A percentile compares a stretch with the other conserved stretches of the same genome.
These are phyloP conservation scores for Crithidia brevicula DNA, from an alignment of 208 protist genomes.

Conservation along the genomic window DNA sequence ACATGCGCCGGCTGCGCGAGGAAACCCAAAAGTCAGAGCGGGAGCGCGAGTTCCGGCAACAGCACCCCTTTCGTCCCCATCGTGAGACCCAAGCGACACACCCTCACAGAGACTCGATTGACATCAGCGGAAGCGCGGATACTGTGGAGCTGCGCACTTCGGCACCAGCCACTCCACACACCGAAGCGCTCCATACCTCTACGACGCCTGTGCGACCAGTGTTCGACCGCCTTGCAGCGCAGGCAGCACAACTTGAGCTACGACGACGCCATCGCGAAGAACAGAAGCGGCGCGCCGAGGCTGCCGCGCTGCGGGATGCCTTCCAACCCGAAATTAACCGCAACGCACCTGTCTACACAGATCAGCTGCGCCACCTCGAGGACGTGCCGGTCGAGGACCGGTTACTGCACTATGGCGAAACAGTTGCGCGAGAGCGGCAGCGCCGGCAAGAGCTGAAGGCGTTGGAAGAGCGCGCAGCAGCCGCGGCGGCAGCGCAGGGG, in stretches of 20 bases:
- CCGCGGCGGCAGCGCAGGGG: constrained; percentile 2
- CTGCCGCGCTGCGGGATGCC: constrained; percentile 29
- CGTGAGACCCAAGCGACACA: neutral
- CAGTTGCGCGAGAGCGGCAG: constrained; percentile 39
- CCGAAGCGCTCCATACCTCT: neutral
- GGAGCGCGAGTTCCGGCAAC: constrained; percentile 22
- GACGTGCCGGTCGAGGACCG: constrained; percentile 74
- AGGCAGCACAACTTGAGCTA: constrained; percentile 42
- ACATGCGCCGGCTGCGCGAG: constrained; percentile 32
- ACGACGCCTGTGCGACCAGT: constrained; percentile 27
- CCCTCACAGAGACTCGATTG: no score
- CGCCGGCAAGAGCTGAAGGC: constrained; percentile 38
- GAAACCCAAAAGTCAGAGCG: constrained; percentile 5
- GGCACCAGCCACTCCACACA: no score
- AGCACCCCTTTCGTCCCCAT: constrained; percentile 25
- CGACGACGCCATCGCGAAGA: constrained; percentile 39
- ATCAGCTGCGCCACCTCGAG: constrained; percentile 19
- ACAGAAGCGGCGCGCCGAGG: constrained; percentile 48
- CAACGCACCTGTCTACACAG: constrained; percentile 8
- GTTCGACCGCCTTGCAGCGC: constrained; percentile 60
- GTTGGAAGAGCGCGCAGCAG: constrained; percentile 24
- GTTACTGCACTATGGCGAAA: constrained; percentile 76
- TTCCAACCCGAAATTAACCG: constrained; percentile 73
- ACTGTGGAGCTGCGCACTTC: neutral
- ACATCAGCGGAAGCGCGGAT: no score